Base-by-base conservation (phyloP, 2,329 filamentous ascomycete genomes). In the Trichoderma koningiopsis region DNA sequence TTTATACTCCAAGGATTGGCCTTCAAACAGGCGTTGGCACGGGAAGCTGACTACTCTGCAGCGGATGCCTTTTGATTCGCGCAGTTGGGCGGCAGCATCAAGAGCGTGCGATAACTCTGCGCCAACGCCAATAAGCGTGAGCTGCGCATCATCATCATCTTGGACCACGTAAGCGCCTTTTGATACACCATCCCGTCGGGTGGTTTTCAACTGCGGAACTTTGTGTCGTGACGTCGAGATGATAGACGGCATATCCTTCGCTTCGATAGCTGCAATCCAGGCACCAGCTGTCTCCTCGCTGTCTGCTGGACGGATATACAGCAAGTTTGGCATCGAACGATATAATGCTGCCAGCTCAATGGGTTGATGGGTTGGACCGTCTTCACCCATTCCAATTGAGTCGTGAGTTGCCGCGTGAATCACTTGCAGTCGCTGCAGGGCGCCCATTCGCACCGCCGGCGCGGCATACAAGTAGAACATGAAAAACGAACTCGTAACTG, bases 371-470 rank as follows among this genome's bases (percentile, higher is more conserved):
- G 88, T 89, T 0, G 87, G 88, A 0, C 87, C 88, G 71, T 89
- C 85, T 71, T 89, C 85, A 1, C 88, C 87, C 47, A 82, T 86
- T 24, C 84, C 88, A 57, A 89, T 86, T 8, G 82, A 85, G 77
- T 89, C 87, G 76, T 90, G 88, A 0, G 88, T 90, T 1, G 87
- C 88, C 37, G 85, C 81, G 74, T 89, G 87, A 63, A 90, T 88
- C 33, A 82, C 79, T 64, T 86, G 85, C 1, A 89, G 81, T 29
- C 81, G 76, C 63, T 86, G 83, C 1, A 88, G 79, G 4, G 87
- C 87, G 8, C 86, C 86, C 87, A 89, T 89, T 16, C 88, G 85
- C 2, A 89, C 82, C 7, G 83, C 87, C 0, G 86, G 84, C 0
- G 87, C 87, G 11, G 86, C 59, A 40, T 63, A 62, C 24, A 81